Evolutionary conservation across 306 rosid genomes (phyloP).

Genomic region (Sicyos baderoa): DNA sequence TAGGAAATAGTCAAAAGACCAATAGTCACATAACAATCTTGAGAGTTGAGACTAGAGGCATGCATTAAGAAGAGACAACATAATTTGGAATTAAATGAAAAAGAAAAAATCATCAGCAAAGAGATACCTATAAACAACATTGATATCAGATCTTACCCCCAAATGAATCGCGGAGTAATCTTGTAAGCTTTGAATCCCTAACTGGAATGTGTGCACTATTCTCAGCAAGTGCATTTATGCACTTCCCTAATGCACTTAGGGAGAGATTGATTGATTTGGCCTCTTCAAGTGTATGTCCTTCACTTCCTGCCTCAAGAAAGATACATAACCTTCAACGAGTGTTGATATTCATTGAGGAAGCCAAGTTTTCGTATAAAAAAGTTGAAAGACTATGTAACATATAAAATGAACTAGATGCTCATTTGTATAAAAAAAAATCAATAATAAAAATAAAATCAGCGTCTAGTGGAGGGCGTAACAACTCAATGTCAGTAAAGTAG

Average conservation of each 20-base stretch:
- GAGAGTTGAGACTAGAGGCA: not conserved
- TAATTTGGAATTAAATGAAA: not conserved
- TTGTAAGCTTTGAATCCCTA: slow-evolving; percentile 97
- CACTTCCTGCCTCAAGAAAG: slow-evolving; percentile 71
- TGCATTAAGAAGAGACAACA: not conserved
- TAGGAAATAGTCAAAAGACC: not conserved
- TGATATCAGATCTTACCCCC: slow-evolving; percentile 58
- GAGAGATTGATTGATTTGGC: slow-evolving; percentile 96
- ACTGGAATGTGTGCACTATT: slow-evolving; percentile 89
- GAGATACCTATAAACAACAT: not conserved
- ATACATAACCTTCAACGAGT: not conserved
- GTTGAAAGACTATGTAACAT: not conserved
- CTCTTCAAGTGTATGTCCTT: slow-evolving; percentile 95
- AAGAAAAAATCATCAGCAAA: not conserved
- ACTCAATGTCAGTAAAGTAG: not conserved
- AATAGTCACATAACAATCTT: not conserved
- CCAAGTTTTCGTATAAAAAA: not conserved
- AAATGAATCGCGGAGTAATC: slow-evolving; percentile 88
- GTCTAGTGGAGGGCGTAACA: not conserved
- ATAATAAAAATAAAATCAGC: not conserved
- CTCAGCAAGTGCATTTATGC: slow-evolving; percentile 92
- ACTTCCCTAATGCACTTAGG: slow-evolving; percentile 91
- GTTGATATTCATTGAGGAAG: not conserved
- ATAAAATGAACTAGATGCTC: not conserved
- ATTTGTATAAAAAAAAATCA: not conserved